Conservation (phyloP, 2,329 filamentous ascomycete species). For the Alternaria sp. region DNA sequence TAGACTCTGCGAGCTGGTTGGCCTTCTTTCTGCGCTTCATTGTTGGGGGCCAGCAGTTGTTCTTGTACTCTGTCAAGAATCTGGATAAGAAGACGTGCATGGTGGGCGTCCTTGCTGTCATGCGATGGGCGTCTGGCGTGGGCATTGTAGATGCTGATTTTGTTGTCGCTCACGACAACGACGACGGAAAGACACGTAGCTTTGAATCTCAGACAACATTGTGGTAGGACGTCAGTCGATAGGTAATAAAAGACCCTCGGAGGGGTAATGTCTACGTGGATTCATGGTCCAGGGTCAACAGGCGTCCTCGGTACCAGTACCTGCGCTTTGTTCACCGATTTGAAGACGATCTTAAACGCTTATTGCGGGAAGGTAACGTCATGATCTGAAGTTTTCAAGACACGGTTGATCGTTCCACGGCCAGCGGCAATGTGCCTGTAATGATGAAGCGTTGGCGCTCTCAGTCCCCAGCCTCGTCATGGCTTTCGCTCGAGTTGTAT, state of each 20-base stretch:
- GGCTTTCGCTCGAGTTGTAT: not conserved
- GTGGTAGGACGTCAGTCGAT: not conserved
- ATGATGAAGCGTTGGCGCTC: not conserved
- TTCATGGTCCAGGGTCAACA: not conserved
- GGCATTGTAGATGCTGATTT: not conserved
- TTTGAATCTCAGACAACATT: not conserved
- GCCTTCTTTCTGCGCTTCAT: not conserved
- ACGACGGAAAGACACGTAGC: not conserved
- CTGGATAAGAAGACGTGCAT: not conserved
- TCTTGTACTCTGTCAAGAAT: not conserved
- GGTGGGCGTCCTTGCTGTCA: not conserved
- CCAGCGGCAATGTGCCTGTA: not conserved
- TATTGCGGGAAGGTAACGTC: not conserved
- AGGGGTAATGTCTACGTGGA: not conserved
- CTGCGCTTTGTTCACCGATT: not conserved
- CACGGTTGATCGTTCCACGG: not conserved
- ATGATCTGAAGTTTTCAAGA: not conserved
- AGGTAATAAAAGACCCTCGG: not conserved
- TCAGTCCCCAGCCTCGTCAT: not conserved
- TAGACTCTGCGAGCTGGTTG: not conserved
- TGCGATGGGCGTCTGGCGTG: not conserved
- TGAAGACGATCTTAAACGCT: not conserved
- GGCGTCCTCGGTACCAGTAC: not conserved
- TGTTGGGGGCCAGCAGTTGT: not conserved
- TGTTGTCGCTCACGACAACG: not conserved